A percentile compares a stretch with the other conserved stretches of the same genome.
Evolutionary conservation across 2,329 filamentous ascomycete genomes (phyloP).

Genomic region (Cordyceps fumosorosea): DNA sequence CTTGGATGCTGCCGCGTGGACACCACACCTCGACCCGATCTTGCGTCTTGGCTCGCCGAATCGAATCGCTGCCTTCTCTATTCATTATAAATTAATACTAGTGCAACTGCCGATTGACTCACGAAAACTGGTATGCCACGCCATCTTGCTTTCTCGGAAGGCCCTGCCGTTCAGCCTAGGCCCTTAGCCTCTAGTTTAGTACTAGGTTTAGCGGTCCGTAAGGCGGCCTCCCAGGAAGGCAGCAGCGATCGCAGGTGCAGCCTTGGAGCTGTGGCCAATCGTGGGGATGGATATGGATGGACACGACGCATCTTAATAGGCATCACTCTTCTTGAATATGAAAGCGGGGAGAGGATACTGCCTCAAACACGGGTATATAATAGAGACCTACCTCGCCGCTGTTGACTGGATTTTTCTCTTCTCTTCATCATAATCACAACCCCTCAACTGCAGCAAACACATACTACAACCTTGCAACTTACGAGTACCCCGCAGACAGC

Average conservation of each 20-base stretch:
- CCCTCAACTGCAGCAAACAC: not conserved
- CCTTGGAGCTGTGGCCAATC: not conserved
- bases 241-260: not conserved
- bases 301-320: not conserved
- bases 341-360: not conserved
- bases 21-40: too few relatives aligned
- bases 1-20: too few relatives aligned
- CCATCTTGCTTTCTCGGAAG: not conserved
- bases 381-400: not conserved
- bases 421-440: not conserved
- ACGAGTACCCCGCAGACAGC: too few relatives aligned
- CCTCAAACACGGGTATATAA: not conserved
- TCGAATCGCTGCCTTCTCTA: too few relatives aligned
- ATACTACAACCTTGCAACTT: not conserved
- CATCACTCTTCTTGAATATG: not conserved
- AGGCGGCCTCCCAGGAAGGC: slow-evolving; percentile 6
- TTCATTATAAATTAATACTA: too few relatives aligned
- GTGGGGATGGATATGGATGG: not conserved
- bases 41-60: too few relatives aligned
- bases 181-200: not conserved
- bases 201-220: not conserved
- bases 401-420: not conserved
- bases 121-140: not conserved
- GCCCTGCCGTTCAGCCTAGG: not conserved
- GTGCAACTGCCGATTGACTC: too few relatives aligned